Evolutionary conservation across 352 stramenopile genomes (phyloP).

Genomic region (Pythium insidiosum): DNA sequence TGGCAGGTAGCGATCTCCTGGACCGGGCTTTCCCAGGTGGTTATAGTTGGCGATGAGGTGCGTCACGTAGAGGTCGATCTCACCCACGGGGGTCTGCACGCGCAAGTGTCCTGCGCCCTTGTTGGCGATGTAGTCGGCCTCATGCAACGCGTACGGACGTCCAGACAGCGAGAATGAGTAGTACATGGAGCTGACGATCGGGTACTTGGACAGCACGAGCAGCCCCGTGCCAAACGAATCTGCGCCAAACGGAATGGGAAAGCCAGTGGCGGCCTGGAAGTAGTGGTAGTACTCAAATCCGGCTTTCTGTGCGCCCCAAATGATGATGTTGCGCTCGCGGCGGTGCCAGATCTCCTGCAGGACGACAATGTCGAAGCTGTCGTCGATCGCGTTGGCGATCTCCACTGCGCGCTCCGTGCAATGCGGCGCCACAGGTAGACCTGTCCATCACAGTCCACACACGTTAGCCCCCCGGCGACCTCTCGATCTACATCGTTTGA

Average conservation of each 20-base stretch:
- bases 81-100: slow-evolving; percentile 42
- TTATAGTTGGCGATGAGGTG: slow-evolving; percentile 81
- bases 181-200: slow-evolving; percentile 50
- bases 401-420: slow-evolving; percentile 52
- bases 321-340: slow-evolving; percentile 68
- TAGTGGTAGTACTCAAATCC: slow-evolving; percentile 80
- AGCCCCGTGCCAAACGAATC: slow-evolving; percentile 74
- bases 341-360: slow-evolving; percentile 80
- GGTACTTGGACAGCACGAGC: slow-evolving; percentile 66
- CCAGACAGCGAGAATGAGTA: slow-evolving; percentile 73
- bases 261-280: slow-evolving; percentile 72
- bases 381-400: slow-evolving; percentile 61
- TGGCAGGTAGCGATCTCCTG: slow-evolving; percentile 55
- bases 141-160: slow-evolving; percentile 68
- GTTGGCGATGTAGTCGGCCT: slow-evolving; percentile 76
- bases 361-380: slow-evolving; percentile 66
- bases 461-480: no score
- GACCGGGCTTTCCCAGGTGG: slow-evolving; percentile 46
- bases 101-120: slow-evolving; percentile 65
- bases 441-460: no score
- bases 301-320: slow-evolving; percentile 39
- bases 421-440: slow-evolving; percentile 57
- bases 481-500: no score
- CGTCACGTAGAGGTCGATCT: slow-evolving; percentile 73
- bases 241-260: slow-evolving; percentile 56